phyloP scores from a whole-genome alignment of 164 flowering plant genomes.

The Umbilicus rupestris region DNA sequence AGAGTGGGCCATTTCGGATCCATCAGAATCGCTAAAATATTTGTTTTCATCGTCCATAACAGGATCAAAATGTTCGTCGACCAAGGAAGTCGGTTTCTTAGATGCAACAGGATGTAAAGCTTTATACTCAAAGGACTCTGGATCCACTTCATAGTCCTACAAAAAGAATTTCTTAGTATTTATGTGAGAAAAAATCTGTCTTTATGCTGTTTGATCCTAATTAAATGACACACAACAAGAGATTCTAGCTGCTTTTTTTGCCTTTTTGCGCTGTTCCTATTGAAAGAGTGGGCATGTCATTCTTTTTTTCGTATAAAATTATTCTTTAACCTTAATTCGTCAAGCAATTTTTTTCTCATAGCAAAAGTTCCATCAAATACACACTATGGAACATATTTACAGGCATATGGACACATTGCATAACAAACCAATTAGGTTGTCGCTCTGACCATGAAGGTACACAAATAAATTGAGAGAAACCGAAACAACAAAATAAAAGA shows the following conservation, averaged over 20 bases:
- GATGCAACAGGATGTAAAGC: conserved; percentile 61
- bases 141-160: conserved; percentile 77
- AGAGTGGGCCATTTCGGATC: neutral
- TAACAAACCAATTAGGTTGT: no score
- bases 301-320: neutral
- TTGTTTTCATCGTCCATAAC: conserved; percentile 47
- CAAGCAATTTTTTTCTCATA: neutral
- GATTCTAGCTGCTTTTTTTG: neutral
- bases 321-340: neutral
- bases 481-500: neutral
- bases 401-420: no score
- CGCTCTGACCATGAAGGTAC: no score
- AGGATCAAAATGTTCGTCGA: conserved; percentile 86
- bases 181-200: neutral
- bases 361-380: neutral
- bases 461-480: neutral
- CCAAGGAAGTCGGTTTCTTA: conserved; percentile 45
- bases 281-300: neutral
- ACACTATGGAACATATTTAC: neutral
- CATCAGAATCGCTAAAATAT: neutral
- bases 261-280: neutral
- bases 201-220: neutral
- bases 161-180: neutral
- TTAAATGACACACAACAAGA: neutral
- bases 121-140: conserved; percentile 49